These are phyloP conservation scores for Thozetella sp. DNA, from an alignment of 495 filamentous ascomycete species.

Conservation along the genomic window DNA sequence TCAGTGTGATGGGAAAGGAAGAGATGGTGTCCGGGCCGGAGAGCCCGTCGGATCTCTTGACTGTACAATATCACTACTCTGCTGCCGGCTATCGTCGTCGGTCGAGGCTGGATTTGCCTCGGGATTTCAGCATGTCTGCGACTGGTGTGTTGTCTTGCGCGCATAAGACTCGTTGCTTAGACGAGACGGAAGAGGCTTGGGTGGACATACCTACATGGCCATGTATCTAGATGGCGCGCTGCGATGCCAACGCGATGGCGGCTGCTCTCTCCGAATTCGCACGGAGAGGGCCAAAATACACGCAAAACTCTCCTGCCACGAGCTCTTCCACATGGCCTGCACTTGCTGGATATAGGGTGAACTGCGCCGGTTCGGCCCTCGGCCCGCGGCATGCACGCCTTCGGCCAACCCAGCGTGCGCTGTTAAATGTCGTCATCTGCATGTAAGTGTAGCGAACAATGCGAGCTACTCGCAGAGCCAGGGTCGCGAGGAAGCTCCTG, in stretches of 20 bases:
- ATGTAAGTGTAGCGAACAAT: too few relatives aligned
- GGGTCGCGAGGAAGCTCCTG: too few relatives aligned
- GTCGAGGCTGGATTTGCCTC: neutral
- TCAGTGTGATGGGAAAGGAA: neutral
- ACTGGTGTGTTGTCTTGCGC: neutral
- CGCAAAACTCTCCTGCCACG: neutral
- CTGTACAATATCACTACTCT: conserved; percentile 8
- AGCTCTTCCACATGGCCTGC: too few relatives aligned
- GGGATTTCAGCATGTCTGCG: neutral
- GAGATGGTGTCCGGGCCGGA: neutral
- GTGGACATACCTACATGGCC: neutral
- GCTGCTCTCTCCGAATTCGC: neutral
- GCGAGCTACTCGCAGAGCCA: too few relatives aligned
- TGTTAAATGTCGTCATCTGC: too few relatives aligned
- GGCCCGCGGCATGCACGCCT: too few relatives aligned
- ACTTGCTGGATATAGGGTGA: too few relatives aligned
- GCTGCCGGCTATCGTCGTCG: neutral
- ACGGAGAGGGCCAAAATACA: neutral
- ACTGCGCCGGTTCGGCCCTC: too few relatives aligned
- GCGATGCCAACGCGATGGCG: neutral
- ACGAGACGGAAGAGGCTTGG: neutral
- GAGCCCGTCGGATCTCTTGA: neutral
- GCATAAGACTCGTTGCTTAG: neutral
- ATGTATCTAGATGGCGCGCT: neutral
- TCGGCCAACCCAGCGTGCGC: too few relatives aligned